Base-by-base conservation (phyloP, 225 moss, liverwort and hornwort species). In the Pseudoscleropodium purum region DNA sequence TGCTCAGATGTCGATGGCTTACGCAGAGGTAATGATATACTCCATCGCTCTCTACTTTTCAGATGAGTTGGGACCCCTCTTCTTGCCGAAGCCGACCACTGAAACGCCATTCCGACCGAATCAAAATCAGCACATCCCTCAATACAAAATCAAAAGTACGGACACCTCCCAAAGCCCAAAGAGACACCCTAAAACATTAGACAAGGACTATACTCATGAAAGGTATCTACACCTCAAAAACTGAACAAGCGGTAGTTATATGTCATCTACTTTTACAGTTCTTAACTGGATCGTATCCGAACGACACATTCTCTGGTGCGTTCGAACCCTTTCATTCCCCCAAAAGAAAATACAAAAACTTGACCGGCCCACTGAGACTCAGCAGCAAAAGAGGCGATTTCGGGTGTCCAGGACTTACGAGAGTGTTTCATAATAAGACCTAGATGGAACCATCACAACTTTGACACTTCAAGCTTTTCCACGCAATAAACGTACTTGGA, bases 51-150 rank as follows among this genome's bases (percentile, higher is more conserved):
- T 87, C 86, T 93, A 93, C 92, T 96, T 96, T 94, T 96, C 96
- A 49, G 96, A 96, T 23, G 96, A 96, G 72, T 96, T 96, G 54
- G 96, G 96, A 31, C 96, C 96, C 69, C 96, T 92, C 94, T 96
- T 96, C 94, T 96, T 96, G 65, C 96, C 96, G 82, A 96, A 96
- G 26, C 96, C 96, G 75, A 96, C 95, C 82, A 96, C 96, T 96
- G 93, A 92, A 81, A 79, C 26, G 18, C 56, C 72, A 78, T 60
- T 39, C 9, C 64, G 4, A 49, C 30, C 9, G 6, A 52, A 7
- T 51, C 59, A 76, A 60, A 73, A n/a, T 90, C 87, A 90, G 66
- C 18, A 82, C 10, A 75, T 60, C 24, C n/a, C 45, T 80, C 77
- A 41, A 61, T 19, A 31, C 41, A 72, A 25, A 75, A 66, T 34